Base-by-base conservation (phyloP, 257 asterid genomes). In the Solanum sparsipilum region DNA sequence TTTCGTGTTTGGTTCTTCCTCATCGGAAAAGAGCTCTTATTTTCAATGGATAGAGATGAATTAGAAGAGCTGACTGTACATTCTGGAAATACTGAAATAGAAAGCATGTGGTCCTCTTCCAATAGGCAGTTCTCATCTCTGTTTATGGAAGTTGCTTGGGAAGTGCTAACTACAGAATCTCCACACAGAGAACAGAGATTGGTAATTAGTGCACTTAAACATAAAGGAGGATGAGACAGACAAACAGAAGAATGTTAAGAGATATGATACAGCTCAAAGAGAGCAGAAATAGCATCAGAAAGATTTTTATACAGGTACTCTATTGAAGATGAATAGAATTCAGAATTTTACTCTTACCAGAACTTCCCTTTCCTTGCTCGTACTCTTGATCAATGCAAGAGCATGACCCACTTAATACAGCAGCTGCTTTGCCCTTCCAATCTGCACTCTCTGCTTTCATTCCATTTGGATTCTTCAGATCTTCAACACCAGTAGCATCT, bases 21-120 rank as follows among this genome's bases (percentile, higher is more conserved):
- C 85, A 74, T 87, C 18, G 27, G 75, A 41, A 70, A 39, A 86
- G 87, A 75, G 60, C 39, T 81, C 84, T 87, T 88, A 89, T 87
- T 87, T 88, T 88, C 90, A 36, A 58, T 4, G 76, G 32, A n/a
- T 72, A 3, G 11, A 84, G 90, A 88, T 78, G 90, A 72, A 16
- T 85, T 89, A 71, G 93, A 88, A 91, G 90, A 91, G 88, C 41
- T 84, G 84, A 63, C 87, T 21, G 34, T 89, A 52, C 87, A 86
- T 18, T 75, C 89, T 2, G 86, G 86, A 87, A 52, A 63, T 70
- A 83, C 90, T 84, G 89, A 78, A 86, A 25, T 88, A 32, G 87
- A 88, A 75, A 32, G 36, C 21, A 48, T 68, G 44, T 52, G 85
- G 76, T 85, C 87, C 89, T 89, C 92, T 18, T 87, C 90, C 87